Conservation (phyloP, 495 filamentous ascomycete species). For the Pseudevernia furfuracea region DNA sequence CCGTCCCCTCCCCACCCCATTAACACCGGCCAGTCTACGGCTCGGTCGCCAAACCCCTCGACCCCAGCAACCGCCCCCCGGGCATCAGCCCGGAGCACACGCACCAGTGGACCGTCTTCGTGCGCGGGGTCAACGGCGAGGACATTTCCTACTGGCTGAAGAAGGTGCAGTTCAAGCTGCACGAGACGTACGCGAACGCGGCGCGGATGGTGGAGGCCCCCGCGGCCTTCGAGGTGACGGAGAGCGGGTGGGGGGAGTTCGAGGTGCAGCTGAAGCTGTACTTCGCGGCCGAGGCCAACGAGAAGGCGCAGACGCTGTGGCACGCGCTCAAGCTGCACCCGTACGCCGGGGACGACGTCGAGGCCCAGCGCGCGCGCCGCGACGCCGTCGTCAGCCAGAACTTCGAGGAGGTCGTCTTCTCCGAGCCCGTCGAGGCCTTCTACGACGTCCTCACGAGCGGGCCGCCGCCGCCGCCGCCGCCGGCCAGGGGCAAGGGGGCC, state of each 20-base stretch:
- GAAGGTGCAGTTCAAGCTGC: slow-evolving; percentile 94
- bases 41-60: slow-evolving; percentile 67
- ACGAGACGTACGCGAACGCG: slow-evolving; percentile 87
- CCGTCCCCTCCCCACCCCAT: neutral
- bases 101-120: slow-evolving; percentile 89
- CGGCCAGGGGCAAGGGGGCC: slow-evolving; percentile 35
- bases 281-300: slow-evolving; percentile 73
- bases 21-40: slow-evolving; percentile 53
- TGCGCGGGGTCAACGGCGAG: slow-evolving; percentile 73
- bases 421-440: slow-evolving; percentile 87
- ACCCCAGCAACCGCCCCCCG: slow-evolving; percentile 58
- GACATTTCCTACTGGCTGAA: slow-evolving; percentile 93
- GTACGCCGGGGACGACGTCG: slow-evolving; percentile 76
- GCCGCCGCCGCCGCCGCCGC: slow-evolving; percentile 31
- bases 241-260: slow-evolving; percentile 98
- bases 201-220: slow-evolving; percentile 69
- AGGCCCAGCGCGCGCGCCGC: slow-evolving; percentile 56
- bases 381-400: slow-evolving; percentile 64
- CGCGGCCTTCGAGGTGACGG: slow-evolving; percentile 70
- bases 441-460: slow-evolving; percentile 72
- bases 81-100: slow-evolving; percentile 68
- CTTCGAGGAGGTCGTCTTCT: slow-evolving; percentile 91
- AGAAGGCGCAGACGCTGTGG: slow-evolving; percentile 87
- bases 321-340: slow-evolving; percentile 88
- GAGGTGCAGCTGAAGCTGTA: slow-evolving; percentile 88